A percentile compares a stretch with the other conserved stretches of the same genome.
phyloP scores from a whole-genome alignment of 2,329 filamentous ascomycete genomes.

The Sporothrix luriei region DNA sequence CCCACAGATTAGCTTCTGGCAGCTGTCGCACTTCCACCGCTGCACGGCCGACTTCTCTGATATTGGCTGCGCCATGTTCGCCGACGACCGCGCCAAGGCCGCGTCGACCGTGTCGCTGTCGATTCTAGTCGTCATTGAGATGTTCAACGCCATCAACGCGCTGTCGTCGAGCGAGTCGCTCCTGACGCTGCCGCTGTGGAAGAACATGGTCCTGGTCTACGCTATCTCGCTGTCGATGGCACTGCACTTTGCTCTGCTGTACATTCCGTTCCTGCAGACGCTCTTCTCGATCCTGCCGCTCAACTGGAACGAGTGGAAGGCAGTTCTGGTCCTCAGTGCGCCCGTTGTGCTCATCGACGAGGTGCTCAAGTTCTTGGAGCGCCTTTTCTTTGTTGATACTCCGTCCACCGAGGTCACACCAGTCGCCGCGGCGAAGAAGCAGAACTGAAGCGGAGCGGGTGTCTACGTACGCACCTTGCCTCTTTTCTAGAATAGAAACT shows the following conservation, averaged over 20 bases:
- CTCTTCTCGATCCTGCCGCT: slow-evolving; percentile 91
- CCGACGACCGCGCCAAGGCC: slow-evolving; percentile 79
- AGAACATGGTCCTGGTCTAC: slow-evolving; percentile 97
- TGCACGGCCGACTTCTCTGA: slow-evolving; percentile 84
- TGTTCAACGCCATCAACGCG: slow-evolving; percentile 99
- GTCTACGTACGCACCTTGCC: background rate
- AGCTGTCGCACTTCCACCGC: slow-evolving; percentile 90
- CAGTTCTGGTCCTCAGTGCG: slow-evolving; percentile 82
- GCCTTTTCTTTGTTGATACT: slow-evolving; percentile 62
- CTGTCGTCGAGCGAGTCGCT: slow-evolving; percentile 94
- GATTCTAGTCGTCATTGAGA: slow-evolving; percentile 94
- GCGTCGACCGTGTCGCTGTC: slow-evolving; percentile 93
- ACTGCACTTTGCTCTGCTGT: slow-evolving; percentile 90
- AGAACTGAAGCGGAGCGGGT: slow-evolving; percentile 47
- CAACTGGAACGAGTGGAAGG: slow-evolving; percentile 86
- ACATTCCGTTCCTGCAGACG: slow-evolving; percentile 82
- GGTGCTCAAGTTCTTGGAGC: slow-evolving; percentile 75
- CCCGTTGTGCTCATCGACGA: slow-evolving; percentile 93
- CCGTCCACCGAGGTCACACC: slow-evolving; percentile 44
- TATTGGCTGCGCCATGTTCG: slow-evolving; percentile 91
- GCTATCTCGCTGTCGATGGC: slow-evolving; percentile 92
- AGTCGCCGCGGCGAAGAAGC: slow-evolving; percentile 57
- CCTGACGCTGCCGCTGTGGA: slow-evolving; percentile 91
- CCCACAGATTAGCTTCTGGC: slow-evolving; percentile 87
- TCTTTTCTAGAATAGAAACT: background rate